Percentiles rank a stretch among this genome's conserved stretches.
phyloP scores from a whole-genome alignment of 1,284 basidiomycete species.

The Golubevia sp. region DNA sequence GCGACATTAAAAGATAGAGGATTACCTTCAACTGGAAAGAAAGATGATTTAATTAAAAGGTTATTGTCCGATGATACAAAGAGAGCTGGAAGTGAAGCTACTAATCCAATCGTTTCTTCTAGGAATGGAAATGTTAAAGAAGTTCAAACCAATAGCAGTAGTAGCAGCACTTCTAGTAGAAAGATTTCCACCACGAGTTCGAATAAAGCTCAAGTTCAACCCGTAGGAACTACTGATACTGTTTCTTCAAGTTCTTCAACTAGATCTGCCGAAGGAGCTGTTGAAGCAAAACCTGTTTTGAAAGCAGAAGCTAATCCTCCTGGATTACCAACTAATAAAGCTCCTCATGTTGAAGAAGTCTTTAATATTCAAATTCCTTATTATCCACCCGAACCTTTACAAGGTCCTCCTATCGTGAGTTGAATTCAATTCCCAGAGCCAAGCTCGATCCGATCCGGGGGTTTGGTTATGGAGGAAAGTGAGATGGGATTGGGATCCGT shows the following conservation, averaged over 20 bases:
- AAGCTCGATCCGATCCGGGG: too few relatives aligned
- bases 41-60: constrained; percentile 44
- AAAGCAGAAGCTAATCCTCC: constrained; percentile 29
- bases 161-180: too few relatives aligned
- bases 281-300: constrained; percentile 4
- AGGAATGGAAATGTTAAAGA: constrained; percentile 9
- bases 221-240: constrained; percentile 14
- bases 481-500: too few relatives aligned
- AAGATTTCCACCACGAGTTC: constrained; percentile 16
- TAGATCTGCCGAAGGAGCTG: background rate
- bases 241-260: background rate
- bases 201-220: constrained; percentile 11
- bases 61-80: constrained; percentile 37
- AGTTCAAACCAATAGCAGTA: constrained; percentile 1
- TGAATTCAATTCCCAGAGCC: too few relatives aligned
- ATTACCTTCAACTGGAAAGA: constrained; percentile 39
- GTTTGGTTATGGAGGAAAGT: too few relatives aligned
- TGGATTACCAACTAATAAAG: constrained; percentile 33
- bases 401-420: constrained; percentile 24
- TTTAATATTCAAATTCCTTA: constrained; percentile 48
- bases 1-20: constrained; percentile 41
- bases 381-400: constrained; percentile 16
- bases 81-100: constrained; percentile 33
- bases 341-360: constrained; percentile 26
- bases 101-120: constrained; percentile 40